phyloP scores from a whole-genome alignment of 2,329 filamentous ascomycete species.

The Pseudodiploospora longispora region DNA sequence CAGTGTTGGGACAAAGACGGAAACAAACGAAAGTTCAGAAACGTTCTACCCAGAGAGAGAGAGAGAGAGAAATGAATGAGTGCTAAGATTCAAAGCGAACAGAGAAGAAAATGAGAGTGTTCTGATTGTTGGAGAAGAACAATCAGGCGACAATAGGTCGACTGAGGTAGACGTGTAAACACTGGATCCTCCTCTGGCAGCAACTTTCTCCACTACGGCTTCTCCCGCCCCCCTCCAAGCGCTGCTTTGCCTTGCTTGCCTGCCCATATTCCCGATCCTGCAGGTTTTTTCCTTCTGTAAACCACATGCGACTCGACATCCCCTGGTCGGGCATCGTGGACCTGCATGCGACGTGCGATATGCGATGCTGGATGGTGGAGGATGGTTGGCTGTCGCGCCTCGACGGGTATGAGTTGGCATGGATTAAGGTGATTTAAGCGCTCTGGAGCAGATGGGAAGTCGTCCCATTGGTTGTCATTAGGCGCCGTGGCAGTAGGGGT shows the following conservation, averaged over 20 bases:
- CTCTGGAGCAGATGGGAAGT: conserved; percentile 16
- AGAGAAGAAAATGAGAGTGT: conserved; percentile 1
- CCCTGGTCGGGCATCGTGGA: neutral
- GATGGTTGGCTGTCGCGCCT: too few relatives aligned
- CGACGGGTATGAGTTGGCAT: neutral
- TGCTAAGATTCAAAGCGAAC: neutral
- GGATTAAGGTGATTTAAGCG: conserved; percentile 30
- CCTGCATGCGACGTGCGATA: too few relatives aligned
- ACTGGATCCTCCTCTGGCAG: too few relatives aligned
- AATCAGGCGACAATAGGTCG: conserved; percentile 10
- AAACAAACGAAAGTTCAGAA: too few relatives aligned
- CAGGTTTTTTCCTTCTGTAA: neutral
- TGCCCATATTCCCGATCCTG: neutral
- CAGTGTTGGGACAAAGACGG: too few relatives aligned
- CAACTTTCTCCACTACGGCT: too few relatives aligned
- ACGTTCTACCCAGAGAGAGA: too few relatives aligned
- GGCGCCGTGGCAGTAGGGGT: conserved; percentile 16
- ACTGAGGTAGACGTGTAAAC: too few relatives aligned
- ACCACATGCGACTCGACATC: neutral
- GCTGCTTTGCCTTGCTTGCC: too few relatives aligned
- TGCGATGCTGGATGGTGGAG: too few relatives aligned
- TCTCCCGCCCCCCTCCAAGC: too few relatives aligned
- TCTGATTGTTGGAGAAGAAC: conserved; percentile 6
- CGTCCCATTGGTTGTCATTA: conserved; percentile 21
- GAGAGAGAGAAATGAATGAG: too few relatives aligned